Conservation (phyloP, 106 monocot genomes). For the Dactylorhiza incarnata region DNA sequence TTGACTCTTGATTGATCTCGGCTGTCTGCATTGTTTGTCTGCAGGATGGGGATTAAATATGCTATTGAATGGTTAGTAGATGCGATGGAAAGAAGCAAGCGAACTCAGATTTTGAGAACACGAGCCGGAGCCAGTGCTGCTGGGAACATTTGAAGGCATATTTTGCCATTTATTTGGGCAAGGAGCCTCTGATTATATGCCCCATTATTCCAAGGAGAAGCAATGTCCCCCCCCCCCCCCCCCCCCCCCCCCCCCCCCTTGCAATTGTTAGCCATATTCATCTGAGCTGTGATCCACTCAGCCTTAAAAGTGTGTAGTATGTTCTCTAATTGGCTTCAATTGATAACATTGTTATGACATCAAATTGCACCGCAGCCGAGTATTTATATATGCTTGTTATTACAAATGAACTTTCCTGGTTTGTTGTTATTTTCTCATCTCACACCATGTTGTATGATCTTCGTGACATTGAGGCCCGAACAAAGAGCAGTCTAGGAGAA, state of each 20-base stretch:
- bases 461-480: too few species aligned
- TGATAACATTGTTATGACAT: not conserved
- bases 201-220: not conserved
- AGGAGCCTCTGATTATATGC: too few species aligned
- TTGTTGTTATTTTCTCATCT: not conserved
- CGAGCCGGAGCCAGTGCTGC: slow-evolving; percentile 29
- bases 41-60: slow-evolving; percentile 68
- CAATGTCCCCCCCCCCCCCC: too few species aligned
- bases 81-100: slow-evolving; percentile 83
- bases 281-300: not conserved
- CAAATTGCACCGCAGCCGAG: not conserved
- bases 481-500: too few species aligned
- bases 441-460: not conserved
- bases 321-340: not conserved
- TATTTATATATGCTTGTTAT: not conserved
- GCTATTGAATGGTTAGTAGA: slow-evolving; percentile 85
- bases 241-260: too few species aligned
- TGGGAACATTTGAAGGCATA: not conserved
- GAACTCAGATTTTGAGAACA: slow-evolving; percentile 48
- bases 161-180: not conserved
- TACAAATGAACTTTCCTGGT: not conserved
- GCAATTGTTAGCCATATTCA: not conserved
- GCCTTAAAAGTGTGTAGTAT: not conserved
- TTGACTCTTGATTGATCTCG: not conserved
- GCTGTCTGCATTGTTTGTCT: not conserved